phyloP scores from a whole-genome alignment of 2,329 filamentous ascomycete genomes.

The Aspergillus sp. region DNA sequence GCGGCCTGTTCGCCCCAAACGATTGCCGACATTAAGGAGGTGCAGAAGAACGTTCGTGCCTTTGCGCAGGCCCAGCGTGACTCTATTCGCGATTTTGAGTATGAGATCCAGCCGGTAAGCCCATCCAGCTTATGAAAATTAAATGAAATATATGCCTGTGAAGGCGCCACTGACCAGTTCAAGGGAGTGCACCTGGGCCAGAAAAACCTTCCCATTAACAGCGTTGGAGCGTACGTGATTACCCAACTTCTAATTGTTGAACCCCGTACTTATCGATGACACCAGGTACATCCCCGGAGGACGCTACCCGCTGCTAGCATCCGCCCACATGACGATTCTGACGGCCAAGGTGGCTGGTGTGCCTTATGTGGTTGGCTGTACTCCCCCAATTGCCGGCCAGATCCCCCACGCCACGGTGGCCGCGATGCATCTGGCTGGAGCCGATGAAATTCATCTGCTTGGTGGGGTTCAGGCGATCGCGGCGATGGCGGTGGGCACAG shows the following conservation, averaged over 20 bases:
- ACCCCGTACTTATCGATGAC: no score
- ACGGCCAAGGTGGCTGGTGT: conserved; percentile 59
- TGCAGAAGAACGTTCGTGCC: conserved; percentile 52
- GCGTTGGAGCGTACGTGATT: conserved; percentile 47
- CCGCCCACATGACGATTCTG: conserved; percentile 58
- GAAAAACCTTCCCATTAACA: conserved; percentile 52
- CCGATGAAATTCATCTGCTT: conserved; percentile 55
- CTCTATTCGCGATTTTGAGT: conserved; percentile 53
- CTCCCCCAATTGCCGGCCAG: conserved; percentile 53
- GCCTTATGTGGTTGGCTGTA: conserved; percentile 53
- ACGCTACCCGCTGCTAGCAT: conserved; percentile 56
- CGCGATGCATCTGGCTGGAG: conserved; percentile 54
- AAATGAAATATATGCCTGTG: no score
- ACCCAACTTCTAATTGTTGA: no score
- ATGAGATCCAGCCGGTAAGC: conserved; percentile 48
- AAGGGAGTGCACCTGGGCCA: conserved; percentile 54
- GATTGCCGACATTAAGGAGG: conserved; percentile 57
- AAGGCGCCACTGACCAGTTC: background rate
- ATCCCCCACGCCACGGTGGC: conserved; percentile 54
- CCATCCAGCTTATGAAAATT: no score
- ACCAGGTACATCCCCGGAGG: conserved; percentile 53
- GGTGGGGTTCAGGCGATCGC: conserved; percentile 57
- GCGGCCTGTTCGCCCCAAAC: conserved; percentile 49
- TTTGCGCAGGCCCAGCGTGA: conserved; percentile 54
- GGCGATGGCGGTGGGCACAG: conserved; percentile 55